Evolutionary conservation across 2,329 filamentous ascomycete species (phyloP), one percentile per base, ranked within the genome.

Genomic region (Pestalotiopsis sp.): DNA sequence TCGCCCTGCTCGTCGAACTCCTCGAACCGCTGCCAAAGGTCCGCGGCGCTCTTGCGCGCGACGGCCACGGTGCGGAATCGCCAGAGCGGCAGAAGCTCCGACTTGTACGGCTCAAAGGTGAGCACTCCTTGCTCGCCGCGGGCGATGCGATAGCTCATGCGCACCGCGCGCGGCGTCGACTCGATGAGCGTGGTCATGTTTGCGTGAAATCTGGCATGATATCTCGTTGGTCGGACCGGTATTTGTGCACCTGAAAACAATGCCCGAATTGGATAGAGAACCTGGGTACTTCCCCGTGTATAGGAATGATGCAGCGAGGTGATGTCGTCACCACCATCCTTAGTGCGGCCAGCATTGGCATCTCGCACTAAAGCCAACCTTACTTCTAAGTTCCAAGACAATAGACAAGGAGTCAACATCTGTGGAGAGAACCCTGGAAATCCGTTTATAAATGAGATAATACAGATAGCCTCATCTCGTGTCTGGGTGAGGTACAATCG

Each of bases 71-170:
- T 89, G 59, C 82, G 83, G 80, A 91, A 91, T 5, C 86, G 84
- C 88, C 88, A 91, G 56, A 85, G 81, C 0, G 88, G 89, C 0
- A 91, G 82, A 0, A 91, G 82, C 17, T 80, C 75, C 20, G 85
- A 87, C 76, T 91, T 90, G 80, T 91, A 91, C 0, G 88, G 89
- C 73, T 91, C 88, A 73, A 87, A 89, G 1, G 86, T 88, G 39
- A 91, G 78, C 11, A 91, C 89, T 66, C 87, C 86, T 76, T 85
- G 84, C 75, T 91, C 88, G 69, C 88, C 88, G 58, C 87, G 86
- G 14, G 82, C 87, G 70, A 91, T 88, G 69, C 68, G 65, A 27
- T 69, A 69, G 65, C 52, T 69, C 65, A 67, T 67, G 61, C 65
- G 68, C 23, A 64, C 49, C 23, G 64, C 64, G 14, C 41, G 64